phyloP scores from a whole-genome alignment of 352 stramenopile species.

The Elongisporangium prolatum region DNA sequence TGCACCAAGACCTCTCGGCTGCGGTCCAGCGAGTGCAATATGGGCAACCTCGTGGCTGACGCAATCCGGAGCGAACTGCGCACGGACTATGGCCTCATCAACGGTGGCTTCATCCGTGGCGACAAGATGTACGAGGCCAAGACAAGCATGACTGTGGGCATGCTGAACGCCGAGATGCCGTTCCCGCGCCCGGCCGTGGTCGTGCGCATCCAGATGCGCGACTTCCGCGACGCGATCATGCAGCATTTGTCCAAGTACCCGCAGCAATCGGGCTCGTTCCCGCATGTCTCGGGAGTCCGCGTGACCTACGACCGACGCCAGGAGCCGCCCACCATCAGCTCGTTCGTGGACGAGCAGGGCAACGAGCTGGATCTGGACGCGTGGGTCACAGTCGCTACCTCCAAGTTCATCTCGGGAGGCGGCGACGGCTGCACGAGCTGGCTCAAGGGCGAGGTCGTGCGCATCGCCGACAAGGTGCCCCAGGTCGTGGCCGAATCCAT shows the following conservation, averaged over 20 bases:
- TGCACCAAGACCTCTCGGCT: conserved; percentile 72
- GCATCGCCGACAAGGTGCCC: conserved; percentile 41
- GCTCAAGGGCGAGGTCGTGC: conserved; percentile 51
- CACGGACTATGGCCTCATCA: conserved; percentile 77
- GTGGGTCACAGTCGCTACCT: conserved; percentile 66
- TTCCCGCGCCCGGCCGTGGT: conserved; percentile 68
- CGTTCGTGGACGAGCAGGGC: conserved; percentile 39
- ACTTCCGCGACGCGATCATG: conserved; percentile 68
- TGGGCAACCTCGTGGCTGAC: conserved; percentile 78
- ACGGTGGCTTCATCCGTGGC: conserved; percentile 86
- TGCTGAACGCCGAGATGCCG: conserved; percentile 84
- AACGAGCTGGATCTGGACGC: conserved; percentile 46
- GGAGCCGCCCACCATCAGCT: conserved; percentile 20
- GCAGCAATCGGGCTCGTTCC: conserved; percentile 68
- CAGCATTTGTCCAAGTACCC: conserved; percentile 79
- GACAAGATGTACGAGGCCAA: conserved; percentile 72
- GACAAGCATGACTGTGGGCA: conserved; percentile 61
- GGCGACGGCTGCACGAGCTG: conserved; percentile 76
- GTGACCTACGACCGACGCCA: conserved; percentile 27
- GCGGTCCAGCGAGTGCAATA: conserved; percentile 65
- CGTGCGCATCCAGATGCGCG: conserved; percentile 52
- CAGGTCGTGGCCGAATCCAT: conserved; percentile 46
- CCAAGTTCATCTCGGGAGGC: conserved; percentile 72
- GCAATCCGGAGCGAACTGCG: conserved; percentile 60
- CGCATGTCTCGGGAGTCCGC: conserved; percentile 70